These are phyloP conservation scores for Globisporangium alternatum DNA, from an alignment of 352 stramenopile species.

Conservation along the genomic window DNA sequence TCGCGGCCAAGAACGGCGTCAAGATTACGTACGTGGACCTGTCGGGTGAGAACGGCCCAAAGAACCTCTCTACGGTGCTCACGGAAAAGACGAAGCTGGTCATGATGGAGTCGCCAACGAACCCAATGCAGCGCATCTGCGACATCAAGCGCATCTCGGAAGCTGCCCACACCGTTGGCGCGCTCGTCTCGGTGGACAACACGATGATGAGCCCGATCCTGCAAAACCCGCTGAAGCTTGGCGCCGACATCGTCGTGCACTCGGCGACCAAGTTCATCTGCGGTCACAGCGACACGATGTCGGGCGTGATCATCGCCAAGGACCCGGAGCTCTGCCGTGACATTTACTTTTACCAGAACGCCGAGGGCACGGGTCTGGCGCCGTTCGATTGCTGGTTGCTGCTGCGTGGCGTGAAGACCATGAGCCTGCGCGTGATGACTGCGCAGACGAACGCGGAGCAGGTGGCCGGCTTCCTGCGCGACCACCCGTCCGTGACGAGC, in stretches of 20 bases:
- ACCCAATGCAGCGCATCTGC: conserved; percentile 94
- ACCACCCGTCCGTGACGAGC: conserved; percentile 76
- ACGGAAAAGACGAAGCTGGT: conserved; percentile 89
- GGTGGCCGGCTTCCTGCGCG: conserved; percentile 87
- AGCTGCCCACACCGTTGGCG: conserved; percentile 76
- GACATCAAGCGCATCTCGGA: conserved; percentile 88
- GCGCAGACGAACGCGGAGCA: conserved; percentile 88
- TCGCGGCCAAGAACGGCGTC: conserved; percentile 84
- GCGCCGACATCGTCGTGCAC: conserved; percentile 96
- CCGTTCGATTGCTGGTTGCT: conserved; percentile 91
- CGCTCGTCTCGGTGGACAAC: conserved; percentile 93
- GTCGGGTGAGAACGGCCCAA: conserved; percentile 57
- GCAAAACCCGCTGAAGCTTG: conserved; percentile 91
- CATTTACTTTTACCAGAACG: conserved; percentile 91
- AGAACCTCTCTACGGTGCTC: conserved; percentile 56
- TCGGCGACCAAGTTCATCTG: conserved; percentile 98
- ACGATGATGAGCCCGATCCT: conserved; percentile 96
- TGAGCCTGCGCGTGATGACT: conserved; percentile 78
- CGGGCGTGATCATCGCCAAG: conserved; percentile 90
- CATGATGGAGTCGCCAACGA: conserved; percentile 97
- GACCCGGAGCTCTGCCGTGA: conserved; percentile 74
- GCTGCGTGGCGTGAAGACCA: conserved; percentile 89
- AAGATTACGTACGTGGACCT: conserved; percentile 84
- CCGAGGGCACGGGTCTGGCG: conserved; percentile 82
- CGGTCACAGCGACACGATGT: conserved; percentile 96